Evolutionary conservation across 2,329 filamentous ascomycete species (phyloP).

Genomic region (Penicillium sp.): DNA sequence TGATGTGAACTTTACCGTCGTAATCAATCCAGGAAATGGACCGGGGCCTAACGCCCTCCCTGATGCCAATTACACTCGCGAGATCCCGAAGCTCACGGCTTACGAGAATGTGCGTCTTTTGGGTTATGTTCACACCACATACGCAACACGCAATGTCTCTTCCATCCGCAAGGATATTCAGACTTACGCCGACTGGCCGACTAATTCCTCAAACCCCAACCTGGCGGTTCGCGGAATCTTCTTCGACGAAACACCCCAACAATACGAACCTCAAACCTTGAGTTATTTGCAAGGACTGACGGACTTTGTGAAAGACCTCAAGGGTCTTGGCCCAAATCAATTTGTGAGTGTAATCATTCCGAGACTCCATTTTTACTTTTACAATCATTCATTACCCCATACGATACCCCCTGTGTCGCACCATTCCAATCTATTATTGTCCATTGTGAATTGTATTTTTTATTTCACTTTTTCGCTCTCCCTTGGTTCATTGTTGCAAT

Average conservation of each 20-base stretch:
- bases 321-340: slow-evolving; percentile 38
- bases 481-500: background rate
- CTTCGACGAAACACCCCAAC: slow-evolving; percentile 50
- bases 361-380: background rate
- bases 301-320: slow-evolving; percentile 30
- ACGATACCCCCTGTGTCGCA: slow-evolving; percentile 5
- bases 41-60: slow-evolving; percentile 47
- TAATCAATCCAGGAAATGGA: slow-evolving; percentile 52
- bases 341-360: slow-evolving; percentile 35
- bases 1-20: slow-evolving; percentile 51
- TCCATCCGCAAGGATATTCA: slow-evolving; percentile 47
- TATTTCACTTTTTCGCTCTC: background rate
- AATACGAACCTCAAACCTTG: slow-evolving; percentile 33
- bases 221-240: slow-evolving; percentile 51
- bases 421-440: background rate
- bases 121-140: slow-evolving; percentile 54
- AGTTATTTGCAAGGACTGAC: slow-evolving; percentile 38
- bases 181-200: slow-evolving; percentile 48
- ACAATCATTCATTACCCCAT: background rate
- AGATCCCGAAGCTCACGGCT: slow-evolving; percentile 42
- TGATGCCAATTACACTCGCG: slow-evolving; percentile 46
- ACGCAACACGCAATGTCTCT: slow-evolving; percentile 44
- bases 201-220: slow-evolving; percentile 34
- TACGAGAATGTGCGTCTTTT: slow-evolving; percentile 52
- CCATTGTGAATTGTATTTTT: slow-evolving; percentile 5